phyloP scores from a whole-genome alignment of 2,329 filamentous ascomycete genomes.

The Sporothrix curviconia region DNA sequence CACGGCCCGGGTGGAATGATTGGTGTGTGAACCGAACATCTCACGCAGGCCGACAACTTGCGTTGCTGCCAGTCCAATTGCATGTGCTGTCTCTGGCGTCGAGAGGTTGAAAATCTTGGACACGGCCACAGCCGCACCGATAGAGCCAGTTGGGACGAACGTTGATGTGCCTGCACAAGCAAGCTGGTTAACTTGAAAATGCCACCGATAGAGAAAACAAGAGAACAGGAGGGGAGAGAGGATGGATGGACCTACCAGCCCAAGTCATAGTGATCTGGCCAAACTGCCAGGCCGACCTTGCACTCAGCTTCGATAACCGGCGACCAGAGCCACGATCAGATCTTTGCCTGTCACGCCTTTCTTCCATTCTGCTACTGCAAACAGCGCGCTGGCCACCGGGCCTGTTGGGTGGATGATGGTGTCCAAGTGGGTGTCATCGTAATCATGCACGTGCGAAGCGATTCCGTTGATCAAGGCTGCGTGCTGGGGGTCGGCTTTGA shows the following conservation, averaged over 20 bases:
- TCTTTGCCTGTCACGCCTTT: conserved; percentile 36
- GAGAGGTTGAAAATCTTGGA: conserved; percentile 39
- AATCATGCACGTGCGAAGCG: conserved; percentile 49
- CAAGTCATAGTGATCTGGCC: conserved; percentile 47
- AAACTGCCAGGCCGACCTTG: conserved; percentile 46
- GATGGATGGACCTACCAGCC: conserved; percentile 32
- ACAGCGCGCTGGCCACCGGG: conserved; percentile 42
- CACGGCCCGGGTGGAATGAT: conserved; percentile 47
- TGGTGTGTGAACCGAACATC: conserved; percentile 50
- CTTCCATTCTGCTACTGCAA: conserved; percentile 40
- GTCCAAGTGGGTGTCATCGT: conserved; percentile 50
- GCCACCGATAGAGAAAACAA: background rate
- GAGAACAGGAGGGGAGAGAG: background rate
- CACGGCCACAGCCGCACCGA: conserved; percentile 47
- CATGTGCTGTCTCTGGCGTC: conserved; percentile 36
- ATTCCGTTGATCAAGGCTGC: conserved; percentile 49
- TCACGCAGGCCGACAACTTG: conserved; percentile 48
- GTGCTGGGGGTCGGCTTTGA: conserved; percentile 37
- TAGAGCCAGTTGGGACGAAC: conserved; percentile 43
- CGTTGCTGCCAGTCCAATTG: conserved; percentile 46
- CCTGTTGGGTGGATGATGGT: conserved; percentile 51
- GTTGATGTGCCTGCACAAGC: conserved; percentile 46
- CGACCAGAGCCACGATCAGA: conserved; percentile 45
- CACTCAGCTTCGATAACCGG: conserved; percentile 47
- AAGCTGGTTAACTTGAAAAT: background rate